A percentile compares a stretch with the other conserved stretches of the same genome.
These are phyloP conservation scores for Cordyceps fumosorosea DNA, from an alignment of 2,329 filamentous ascomycete species.

Conservation along the genomic window DNA sequence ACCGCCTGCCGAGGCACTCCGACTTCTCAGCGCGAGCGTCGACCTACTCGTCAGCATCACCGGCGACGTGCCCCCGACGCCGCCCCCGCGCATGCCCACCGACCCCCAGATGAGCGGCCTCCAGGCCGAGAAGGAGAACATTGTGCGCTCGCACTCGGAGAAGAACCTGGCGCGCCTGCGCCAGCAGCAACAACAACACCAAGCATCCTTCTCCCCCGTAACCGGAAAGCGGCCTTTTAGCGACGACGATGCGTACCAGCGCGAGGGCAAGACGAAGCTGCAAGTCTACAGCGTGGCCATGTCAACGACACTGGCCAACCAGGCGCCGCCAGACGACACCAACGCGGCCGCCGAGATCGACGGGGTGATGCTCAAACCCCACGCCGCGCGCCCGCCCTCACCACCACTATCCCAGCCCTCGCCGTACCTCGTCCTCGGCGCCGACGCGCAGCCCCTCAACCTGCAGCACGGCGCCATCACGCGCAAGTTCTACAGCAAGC, in stretches of 20 bases:
- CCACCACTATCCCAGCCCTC: conserved; percentile 22
- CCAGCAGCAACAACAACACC: conserved; percentile 17
- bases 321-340: conserved; percentile 6
- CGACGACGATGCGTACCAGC: conserved; percentile 1
- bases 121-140: conserved; percentile 55
- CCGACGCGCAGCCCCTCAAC: conserved; percentile 64
- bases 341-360: conserved; percentile 26
- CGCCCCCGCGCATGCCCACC: conserved; percentile 55
- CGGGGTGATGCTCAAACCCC: conserved; percentile 43
- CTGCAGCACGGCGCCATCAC: conserved; percentile 81
- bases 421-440: conserved; percentile 58
- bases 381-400: conserved; percentile 18
- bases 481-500: conserved; percentile 88
- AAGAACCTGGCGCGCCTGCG: conserved; percentile 43
- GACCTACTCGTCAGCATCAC: conserved; percentile 66
- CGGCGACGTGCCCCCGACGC: conserved; percentile 76
- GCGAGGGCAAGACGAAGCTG: conserved; percentile 16
- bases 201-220: neutral
- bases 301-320: conserved; percentile 21
- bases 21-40: conserved; percentile 66
- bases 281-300: conserved; percentile 23
- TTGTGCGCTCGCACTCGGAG: conserved; percentile 51
- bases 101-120: conserved; percentile 61
- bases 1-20: conserved; percentile 66
- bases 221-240: conserved; percentile 9